Conservation (phyloP, 2,329 filamentous ascomycete species). For the Xylaria sp. region DNA sequence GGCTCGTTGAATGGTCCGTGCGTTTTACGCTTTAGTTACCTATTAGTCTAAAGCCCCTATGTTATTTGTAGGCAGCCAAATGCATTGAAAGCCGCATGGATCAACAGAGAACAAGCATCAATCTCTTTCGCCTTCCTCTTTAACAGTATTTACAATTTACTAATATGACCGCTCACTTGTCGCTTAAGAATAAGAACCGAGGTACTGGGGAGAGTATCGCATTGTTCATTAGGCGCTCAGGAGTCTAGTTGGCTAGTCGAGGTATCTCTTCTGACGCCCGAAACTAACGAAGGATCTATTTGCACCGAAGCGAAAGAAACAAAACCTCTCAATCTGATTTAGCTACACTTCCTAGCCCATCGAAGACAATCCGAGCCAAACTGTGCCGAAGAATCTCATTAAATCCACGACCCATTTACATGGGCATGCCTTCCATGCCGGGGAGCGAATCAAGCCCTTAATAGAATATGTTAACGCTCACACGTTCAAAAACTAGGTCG, state of each 20-base stretch:
- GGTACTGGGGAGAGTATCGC: background rate
- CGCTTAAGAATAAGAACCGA: background rate
- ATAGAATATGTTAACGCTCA: constrained; percentile 19
- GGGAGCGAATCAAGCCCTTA: constrained; percentile 35
- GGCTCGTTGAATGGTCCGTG: background rate
- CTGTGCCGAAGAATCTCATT: background rate
- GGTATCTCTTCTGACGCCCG: constrained; percentile 17
- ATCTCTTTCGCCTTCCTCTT: background rate
- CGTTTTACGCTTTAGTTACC: background rate
- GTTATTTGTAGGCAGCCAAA: too few species aligned
- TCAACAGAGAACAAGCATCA: background rate
- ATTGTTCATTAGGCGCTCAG: constrained; percentile 19
- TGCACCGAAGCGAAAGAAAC: constrained; percentile 6
- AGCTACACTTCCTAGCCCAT: background rate
- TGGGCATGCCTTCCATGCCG: constrained; percentile 30
- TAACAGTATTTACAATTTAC: background rate
- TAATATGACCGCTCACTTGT: background rate
- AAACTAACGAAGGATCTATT: constrained; percentile 11
- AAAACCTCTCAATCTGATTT: constrained; percentile 4
- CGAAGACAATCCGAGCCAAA: background rate
- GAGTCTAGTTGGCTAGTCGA: constrained; percentile 25
- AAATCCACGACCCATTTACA: constrained; percentile 19
- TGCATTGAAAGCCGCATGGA: background rate
- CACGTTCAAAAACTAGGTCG: background rate
- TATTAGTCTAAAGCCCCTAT: too few species aligned